These are phyloP conservation scores for Aspergillus chevalieri DNA, from an alignment of 2,329 filamentous ascomycete genomes.

Conservation along the genomic window DNA sequence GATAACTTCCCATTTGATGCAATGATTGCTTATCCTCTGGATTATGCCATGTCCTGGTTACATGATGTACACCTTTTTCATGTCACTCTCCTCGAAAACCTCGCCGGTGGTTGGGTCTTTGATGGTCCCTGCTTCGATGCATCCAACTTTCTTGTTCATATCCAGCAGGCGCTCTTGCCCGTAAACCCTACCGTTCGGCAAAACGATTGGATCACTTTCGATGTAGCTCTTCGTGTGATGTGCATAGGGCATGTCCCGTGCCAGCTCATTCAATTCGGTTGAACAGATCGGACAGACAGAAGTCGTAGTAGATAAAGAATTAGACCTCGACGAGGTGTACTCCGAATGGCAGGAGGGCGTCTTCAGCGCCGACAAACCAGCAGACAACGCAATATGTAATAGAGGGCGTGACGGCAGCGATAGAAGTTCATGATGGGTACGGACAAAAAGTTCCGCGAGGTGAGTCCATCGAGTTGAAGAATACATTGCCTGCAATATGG, in stretches of 20 bases:
- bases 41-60: slow-evolving; percentile 32
- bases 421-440: slow-evolving; percentile 80
- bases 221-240: slow-evolving; percentile 93
- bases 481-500: slow-evolving; percentile 59
- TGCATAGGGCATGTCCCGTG: slow-evolving; percentile 82
- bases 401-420: slow-evolving; percentile 75
- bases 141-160: slow-evolving; percentile 71
- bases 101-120: slow-evolving; percentile 75
- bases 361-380: slow-evolving; percentile 89
- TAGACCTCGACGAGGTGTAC: slow-evolving; percentile 51
- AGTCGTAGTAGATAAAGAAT: slow-evolving; percentile 54
- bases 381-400: slow-evolving; percentile 82
- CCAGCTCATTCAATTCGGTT: slow-evolving; percentile 87
- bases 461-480: slow-evolving; percentile 64
- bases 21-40: neutral
- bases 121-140: slow-evolving; percentile 56
- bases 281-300: slow-evolving; percentile 93
- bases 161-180: slow-evolving; percentile 67
- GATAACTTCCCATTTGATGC: neutral
- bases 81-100: slow-evolving; percentile 53
- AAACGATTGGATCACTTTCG: slow-evolving; percentile 74
- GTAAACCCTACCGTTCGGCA: slow-evolving; percentile 85
- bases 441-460: slow-evolving; percentile 73
- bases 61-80: slow-evolving; percentile 89
- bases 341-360: slow-evolving; percentile 84